Percentiles rank a stretch among this genome's conserved stretches.
phyloP scores from a whole-genome alignment of 2,329 filamentous ascomycete genomes.

The Metarhizium rileyi region DNA sequence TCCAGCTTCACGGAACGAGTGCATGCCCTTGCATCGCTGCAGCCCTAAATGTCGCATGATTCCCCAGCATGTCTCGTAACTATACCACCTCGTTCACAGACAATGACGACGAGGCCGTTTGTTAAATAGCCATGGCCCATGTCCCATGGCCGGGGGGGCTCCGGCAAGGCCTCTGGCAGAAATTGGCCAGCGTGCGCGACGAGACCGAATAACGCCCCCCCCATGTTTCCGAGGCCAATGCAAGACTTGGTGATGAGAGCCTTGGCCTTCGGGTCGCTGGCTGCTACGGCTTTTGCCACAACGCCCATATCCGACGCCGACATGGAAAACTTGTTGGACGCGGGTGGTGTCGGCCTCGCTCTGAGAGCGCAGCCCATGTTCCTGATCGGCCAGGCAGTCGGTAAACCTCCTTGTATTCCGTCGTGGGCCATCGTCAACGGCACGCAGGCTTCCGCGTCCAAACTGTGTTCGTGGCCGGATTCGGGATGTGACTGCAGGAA shows the following conservation, averaged over 20 bases:
- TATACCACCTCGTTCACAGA: background rate
- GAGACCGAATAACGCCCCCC: background rate
- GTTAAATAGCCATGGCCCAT: background rate
- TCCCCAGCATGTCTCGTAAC: background rate
- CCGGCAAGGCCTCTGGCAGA: too few species aligned
- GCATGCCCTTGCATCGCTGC: background rate
- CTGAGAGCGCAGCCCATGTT: slow-evolving; percentile 22
- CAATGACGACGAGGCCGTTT: background rate
- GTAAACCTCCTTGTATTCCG: slow-evolving; percentile 33
- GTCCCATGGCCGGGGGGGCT: background rate
- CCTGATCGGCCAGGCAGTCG: slow-evolving; percentile 23
- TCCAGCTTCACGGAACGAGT: background rate
- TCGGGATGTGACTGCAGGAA: slow-evolving; percentile 30
- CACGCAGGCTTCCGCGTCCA: slow-evolving; percentile 28
- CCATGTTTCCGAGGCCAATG: background rate
- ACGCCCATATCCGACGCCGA: slow-evolving; percentile 18
- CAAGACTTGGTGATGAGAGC: background rate
- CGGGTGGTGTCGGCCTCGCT: slow-evolving; percentile 18
- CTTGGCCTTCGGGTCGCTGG: slow-evolving; percentile 3
- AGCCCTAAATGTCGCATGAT: background rate
- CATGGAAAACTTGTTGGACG: slow-evolving; percentile 18
- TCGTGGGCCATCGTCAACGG: slow-evolving; percentile 37
- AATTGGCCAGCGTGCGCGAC: background rate
- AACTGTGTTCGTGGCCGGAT: slow-evolving; percentile 29
- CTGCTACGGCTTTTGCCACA: slow-evolving; percentile 12